Evolutionary conservation across 1,284 basidiomycete species (phyloP), one percentile per base, ranked within the genome.

Genomic region (Grifola frondosa): DNA sequence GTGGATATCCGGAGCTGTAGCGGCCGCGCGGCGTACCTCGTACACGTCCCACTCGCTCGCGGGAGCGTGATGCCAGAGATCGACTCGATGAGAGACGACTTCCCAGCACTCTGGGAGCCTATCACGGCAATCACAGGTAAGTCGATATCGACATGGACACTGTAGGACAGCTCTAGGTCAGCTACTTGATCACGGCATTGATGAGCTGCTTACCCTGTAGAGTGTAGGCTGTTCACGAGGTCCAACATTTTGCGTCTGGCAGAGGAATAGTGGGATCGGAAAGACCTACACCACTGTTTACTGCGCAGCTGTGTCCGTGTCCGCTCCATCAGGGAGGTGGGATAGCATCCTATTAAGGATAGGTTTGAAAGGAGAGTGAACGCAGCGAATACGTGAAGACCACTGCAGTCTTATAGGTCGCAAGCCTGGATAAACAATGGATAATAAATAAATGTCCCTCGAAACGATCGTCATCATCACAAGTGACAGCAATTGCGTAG

Each of bases 21-120:
- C 39, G 12, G 38, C 30, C 16, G 30, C 39, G 23, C 21, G 5
- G 34, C 42, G 23, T 26, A 64, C 81, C 85, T 69, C 0, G 87
- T 90, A 49, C 86, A 90, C 0, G 80, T 81, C 0, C 78, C 78
- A 15, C 67, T 62, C 4, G 81, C 80, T 5, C 84, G 75, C 13
- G 85, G 85, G 0, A 89, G 63, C 0, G 74, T 81, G 38, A 88
- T 77, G 0, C 83, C 84, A 13, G 80, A 84, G 22, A 89, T 86
- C 0, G 82, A 74, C 52, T 89, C 85, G 12, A 89, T 85, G 2
- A 88, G 67, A 0, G 83, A 86, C 0, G 82, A 85, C 52, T 89
- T 89, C 0, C 86, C 87, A 0, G 81, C 80, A 34, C 79, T 83
- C 50, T 63, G 62, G 5, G 52, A 53, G 6, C 62, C 62, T 11